These are phyloP conservation scores for Salix arbutifolia DNA, from an alignment of 345 rosid species.

Conservation along the genomic window DNA sequence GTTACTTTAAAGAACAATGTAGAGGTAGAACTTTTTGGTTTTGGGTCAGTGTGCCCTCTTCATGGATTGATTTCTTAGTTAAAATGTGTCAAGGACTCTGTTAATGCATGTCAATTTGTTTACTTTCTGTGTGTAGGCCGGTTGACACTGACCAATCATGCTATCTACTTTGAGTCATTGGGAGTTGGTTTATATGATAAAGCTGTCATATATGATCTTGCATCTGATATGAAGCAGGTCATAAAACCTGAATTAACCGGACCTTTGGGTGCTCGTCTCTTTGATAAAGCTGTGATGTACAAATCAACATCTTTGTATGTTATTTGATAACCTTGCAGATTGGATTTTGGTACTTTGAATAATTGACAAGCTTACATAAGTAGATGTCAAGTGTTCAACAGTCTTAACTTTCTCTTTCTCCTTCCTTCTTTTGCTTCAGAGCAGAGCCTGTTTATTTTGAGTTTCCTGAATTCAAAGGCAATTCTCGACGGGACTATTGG, in stretches of 20 bases:
- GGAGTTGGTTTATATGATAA: slow-evolving; percentile 78
- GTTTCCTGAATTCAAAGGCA: slow-evolving; percentile 90
- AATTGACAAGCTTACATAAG: not conserved
- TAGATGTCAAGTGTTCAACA: not conserved
- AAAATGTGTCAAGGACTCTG: slow-evolving; percentile 6
- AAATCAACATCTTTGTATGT: slow-evolving; percentile 70
- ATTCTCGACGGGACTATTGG: slow-evolving; percentile 91
- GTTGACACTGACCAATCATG: slow-evolving; percentile 72
- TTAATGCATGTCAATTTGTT: not conserved
- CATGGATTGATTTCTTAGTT: not conserved
- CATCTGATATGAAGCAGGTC: slow-evolving; percentile 70
- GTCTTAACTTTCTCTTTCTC: slow-evolving; percentile 9
- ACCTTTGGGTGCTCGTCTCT: slow-evolving; percentile 91
- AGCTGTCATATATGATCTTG: slow-evolving; percentile 77
- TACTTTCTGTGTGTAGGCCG: slow-evolving; percentile 49
- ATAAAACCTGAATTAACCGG: slow-evolving; percentile 89
- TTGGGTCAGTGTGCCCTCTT: not conserved
- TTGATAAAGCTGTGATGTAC: slow-evolving; percentile 96
- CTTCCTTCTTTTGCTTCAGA: slow-evolving; percentile 28
- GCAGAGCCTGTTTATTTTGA: slow-evolving; percentile 79
- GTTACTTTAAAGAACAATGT: not conserved
- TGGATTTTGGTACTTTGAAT: slow-evolving; percentile 4
- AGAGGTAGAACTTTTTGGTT: not conserved
- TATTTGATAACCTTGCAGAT: slow-evolving; percentile 13
- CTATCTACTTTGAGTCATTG: slow-evolving; percentile 83